Conservation (phyloP, 257 asterid genomes). For the Sherardia arvensis region DNA sequence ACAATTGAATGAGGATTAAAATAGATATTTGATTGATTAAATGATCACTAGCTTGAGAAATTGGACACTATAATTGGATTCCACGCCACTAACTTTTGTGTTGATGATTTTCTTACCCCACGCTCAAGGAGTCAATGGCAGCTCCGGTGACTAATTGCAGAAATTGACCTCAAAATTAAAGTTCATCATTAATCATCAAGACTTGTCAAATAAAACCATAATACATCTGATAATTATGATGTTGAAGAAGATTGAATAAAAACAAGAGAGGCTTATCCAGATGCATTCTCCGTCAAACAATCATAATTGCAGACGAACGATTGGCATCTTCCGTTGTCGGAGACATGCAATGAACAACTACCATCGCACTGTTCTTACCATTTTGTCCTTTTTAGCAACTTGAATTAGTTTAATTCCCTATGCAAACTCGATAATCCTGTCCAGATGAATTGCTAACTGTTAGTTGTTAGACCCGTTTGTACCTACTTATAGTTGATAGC, state of each 20-base stretch:
- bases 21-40: background rate
- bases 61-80: background rate
- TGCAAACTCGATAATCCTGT: too few relatives aligned
- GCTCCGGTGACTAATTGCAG: background rate
- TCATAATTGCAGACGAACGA: background rate
- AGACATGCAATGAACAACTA: background rate
- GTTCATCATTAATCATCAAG: background rate
- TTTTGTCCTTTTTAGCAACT: conserved; percentile 1
- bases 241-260: background rate
- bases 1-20: too few relatives aligned
- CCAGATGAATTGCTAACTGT: too few relatives aligned
- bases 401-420: background rate
- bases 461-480: too few relatives aligned
- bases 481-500: too few relatives aligned
- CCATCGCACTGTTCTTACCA: background rate
- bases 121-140: background rate
- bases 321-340: conserved; percentile 6
- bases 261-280: conserved; percentile 6
- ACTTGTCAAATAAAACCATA: background rate
- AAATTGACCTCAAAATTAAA: background rate
- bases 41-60: background rate
- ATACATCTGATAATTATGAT: background rate
- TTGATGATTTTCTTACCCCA: too few relatives aligned
- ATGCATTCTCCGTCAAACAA: background rate
- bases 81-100: background rate